Evolutionary conservation across 2,329 filamentous ascomycete genomes (phyloP).

Genomic region (Cercospora sesami): DNA sequence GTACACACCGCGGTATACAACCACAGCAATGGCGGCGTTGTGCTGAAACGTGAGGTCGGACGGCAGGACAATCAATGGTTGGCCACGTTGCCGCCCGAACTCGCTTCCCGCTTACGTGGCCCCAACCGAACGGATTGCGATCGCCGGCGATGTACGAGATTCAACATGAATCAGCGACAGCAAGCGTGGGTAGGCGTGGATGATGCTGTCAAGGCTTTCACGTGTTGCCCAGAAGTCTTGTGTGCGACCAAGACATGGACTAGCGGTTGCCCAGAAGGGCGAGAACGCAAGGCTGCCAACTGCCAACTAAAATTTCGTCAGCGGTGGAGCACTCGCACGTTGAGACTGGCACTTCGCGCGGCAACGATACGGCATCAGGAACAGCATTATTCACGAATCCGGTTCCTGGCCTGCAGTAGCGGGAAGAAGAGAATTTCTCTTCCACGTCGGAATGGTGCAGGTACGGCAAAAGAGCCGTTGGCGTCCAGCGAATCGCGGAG

Average conservation of each 20-base stretch:
- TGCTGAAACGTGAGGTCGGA: constrained; percentile 3
- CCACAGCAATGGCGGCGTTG: neutral
- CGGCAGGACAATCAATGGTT: constrained; percentile 1
- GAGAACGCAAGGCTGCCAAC: neutral
- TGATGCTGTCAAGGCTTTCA: neutral
- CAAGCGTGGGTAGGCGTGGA: neutral
- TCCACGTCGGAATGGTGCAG: constrained; percentile 6
- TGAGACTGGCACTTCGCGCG: neutral
- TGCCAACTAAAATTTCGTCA: neutral
- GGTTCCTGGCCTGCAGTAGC: neutral
- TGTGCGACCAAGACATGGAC: neutral
- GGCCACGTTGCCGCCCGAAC: constrained; percentile 4
- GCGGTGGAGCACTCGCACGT: neutral
- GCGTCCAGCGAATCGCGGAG: constrained; percentile 7
- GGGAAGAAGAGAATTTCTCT: neutral
- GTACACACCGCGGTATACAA: neutral
- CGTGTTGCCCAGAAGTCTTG: neutral
- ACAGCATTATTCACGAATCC: neutral
- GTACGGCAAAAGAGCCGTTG: constrained; percentile 6
- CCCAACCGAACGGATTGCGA: neutral
- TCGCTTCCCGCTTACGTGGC: constrained; percentile 3
- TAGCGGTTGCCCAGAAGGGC: neutral
- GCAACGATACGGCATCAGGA: constrained; percentile 2
- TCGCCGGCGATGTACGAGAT: neutral
- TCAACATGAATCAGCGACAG: neutral